A percentile compares a stretch with the other conserved stretches of the same genome.
These are phyloP conservation scores for Yamadazyma kanchanaburiensis DNA, from an alignment of 1,139 yeast species.

Conservation along the genomic window DNA sequence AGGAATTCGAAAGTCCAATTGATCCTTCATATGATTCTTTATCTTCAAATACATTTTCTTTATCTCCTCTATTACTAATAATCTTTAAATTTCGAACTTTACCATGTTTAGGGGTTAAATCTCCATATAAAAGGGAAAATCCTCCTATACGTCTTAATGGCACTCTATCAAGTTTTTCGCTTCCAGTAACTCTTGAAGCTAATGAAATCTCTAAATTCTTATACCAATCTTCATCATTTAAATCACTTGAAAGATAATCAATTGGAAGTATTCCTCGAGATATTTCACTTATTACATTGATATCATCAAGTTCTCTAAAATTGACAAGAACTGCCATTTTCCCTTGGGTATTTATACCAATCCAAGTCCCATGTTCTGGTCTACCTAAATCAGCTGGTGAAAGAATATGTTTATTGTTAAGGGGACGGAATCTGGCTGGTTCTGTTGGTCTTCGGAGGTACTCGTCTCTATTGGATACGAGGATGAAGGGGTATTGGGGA, in stretches of 20 bases:
- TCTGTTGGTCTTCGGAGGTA: conserved; percentile 70
- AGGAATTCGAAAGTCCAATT: conserved; percentile 64
- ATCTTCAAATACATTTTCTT: conserved; percentile 27
- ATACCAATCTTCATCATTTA: conserved; percentile 47
- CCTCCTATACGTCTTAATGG: conserved; percentile 65
- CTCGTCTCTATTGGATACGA: conserved; percentile 86
- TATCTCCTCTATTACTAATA: conserved; percentile 50
- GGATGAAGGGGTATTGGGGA: conserved; percentile 63
- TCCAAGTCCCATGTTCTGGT: conserved; percentile 87
- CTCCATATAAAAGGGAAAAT: conserved; percentile 78
- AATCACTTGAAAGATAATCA: conserved; percentile 44
- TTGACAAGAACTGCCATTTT: conserved; percentile 75
- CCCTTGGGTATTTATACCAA: conserved; percentile 66
- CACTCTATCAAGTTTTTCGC: conserved; percentile 1
- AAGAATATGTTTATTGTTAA: conserved; percentile 38
- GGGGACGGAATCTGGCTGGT: conserved; percentile 49
- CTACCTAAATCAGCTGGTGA: conserved; percentile 78
- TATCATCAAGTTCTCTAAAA: conserved; percentile 44
- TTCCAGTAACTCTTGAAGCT: conserved; percentile 14
- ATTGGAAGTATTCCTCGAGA: conserved; percentile 76
- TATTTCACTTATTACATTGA: conserved; percentile 34
- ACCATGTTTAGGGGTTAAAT: conserved; percentile 22
- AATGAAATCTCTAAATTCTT: conserved; percentile 25
- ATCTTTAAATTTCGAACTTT: conserved; percentile 40
- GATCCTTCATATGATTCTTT: conserved; percentile 17